These are phyloP conservation scores for Pseudonitzschia multiseries DNA, from an alignment of 108 stramenopile species.

Conservation along the genomic window DNA sequence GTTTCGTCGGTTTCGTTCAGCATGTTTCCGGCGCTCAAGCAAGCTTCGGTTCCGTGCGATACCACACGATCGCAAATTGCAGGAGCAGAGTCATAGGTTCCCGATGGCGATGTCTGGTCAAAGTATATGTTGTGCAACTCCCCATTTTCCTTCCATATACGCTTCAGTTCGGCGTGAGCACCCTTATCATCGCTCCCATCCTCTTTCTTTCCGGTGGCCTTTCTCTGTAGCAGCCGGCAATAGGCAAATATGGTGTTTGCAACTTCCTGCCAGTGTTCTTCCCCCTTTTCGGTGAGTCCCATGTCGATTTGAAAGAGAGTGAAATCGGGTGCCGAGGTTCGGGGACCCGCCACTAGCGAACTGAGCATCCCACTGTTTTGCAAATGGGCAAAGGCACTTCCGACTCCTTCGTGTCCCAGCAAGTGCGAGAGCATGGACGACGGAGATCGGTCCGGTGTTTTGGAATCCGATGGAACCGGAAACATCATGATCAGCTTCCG, in stretches of 20 bases:
- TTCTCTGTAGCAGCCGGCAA: slow-evolving; percentile 53
- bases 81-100: slow-evolving; percentile 70
- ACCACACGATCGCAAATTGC: slow-evolving; percentile 51
- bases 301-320: slow-evolving; percentile 66
- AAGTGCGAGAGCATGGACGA: slow-evolving; percentile 58
- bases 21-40: slow-evolving; percentile 70
- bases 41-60: slow-evolving; percentile 66
- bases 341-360: slow-evolving; percentile 58
- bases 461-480: slow-evolving; percentile 51
- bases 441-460: slow-evolving; percentile 63
- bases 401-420: slow-evolving; percentile 81
- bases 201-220: slow-evolving; percentile 12
- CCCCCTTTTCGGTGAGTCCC: slow-evolving; percentile 74
- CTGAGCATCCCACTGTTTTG: slow-evolving; percentile 66
- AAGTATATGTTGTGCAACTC: slow-evolving; percentile 63
- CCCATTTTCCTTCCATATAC: slow-evolving; percentile 60
- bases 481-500: slow-evolving; percentile 66
- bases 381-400: slow-evolving; percentile 65
- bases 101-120: slow-evolving; percentile 70
- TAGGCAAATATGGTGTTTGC: slow-evolving; percentile 63
- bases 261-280: slow-evolving; percentile 70
- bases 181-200: slow-evolving; percentile 10
- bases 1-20: slow-evolving; percentile 60
- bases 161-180: slow-evolving; percentile 10
- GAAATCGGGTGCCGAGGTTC: slow-evolving; percentile 67